A percentile compares a stretch with the other conserved stretches of the same genome.
Evolutionary conservation across 2,329 filamentous ascomycete species (phyloP).

Genomic region (Tolypocladium tundrense): DNA sequence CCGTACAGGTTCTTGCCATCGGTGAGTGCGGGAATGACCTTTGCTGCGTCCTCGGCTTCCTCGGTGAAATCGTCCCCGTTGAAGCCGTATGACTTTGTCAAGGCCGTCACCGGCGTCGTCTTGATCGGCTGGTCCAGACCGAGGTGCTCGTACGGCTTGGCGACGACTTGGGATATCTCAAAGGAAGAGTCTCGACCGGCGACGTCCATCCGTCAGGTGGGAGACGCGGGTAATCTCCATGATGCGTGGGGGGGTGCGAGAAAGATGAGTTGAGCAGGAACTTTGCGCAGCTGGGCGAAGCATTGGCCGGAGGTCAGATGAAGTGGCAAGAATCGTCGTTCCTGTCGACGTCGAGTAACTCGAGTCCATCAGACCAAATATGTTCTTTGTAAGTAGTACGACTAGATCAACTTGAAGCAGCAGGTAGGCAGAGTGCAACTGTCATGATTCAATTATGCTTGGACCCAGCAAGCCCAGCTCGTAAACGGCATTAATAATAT

Average conservation of each 20-base stretch:
- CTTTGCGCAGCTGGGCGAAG: no score
- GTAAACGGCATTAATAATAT: no score
- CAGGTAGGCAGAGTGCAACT: no score
- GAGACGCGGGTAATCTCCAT: constrained; percentile 4
- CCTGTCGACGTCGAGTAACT: no score
- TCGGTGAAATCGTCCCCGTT: constrained; percentile 1
- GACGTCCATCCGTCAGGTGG: constrained; percentile 3
- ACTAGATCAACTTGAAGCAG: no score
- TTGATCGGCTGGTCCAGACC: constrained; percentile 1
- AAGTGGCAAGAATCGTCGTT: no score
- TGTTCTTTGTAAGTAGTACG: no score
- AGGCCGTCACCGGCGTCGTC: not conserved
- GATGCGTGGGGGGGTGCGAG: not conserved
- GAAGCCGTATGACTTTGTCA: constrained; percentile 2
- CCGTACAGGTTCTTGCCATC: constrained; percentile 3
- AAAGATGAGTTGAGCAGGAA: no score
- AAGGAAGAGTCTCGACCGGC: constrained; percentile 8
- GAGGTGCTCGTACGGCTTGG: constrained; percentile 6
- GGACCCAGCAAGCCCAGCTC: no score
- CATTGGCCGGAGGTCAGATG: no score
- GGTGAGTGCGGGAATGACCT: not conserved
- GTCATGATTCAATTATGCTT: no score
- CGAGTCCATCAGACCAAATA: no score
- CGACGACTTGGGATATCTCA: constrained; percentile 5
- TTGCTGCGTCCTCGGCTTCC: not conserved